These are phyloP conservation scores for Syzygium aqueum DNA, from an alignment of 345 rosid genomes.

Conservation along the genomic window DNA sequence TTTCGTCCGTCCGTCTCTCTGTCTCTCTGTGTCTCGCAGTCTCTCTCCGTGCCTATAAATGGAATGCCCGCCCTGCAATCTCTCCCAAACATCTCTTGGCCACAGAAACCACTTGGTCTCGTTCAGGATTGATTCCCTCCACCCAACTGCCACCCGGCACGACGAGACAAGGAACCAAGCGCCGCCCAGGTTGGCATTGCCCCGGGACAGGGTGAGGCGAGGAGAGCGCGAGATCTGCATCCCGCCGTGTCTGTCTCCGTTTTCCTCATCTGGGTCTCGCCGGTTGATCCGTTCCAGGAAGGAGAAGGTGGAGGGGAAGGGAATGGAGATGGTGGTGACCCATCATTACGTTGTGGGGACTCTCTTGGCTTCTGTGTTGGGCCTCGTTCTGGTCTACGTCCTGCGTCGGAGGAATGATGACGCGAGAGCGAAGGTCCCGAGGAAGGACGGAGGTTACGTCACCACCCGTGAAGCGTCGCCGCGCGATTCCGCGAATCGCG, in stretches of 20 bases:
- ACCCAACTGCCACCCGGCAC: background rate
- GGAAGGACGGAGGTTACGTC: background rate
- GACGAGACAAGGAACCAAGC: background rate
- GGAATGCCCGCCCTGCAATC: background rate
- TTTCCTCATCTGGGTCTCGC: background rate
- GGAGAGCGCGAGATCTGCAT: background rate
- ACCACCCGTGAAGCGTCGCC: background rate
- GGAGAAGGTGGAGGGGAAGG: background rate
- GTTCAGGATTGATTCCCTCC: background rate
- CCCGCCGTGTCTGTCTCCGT: background rate
- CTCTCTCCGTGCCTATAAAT: background rate
- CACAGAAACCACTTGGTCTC: background rate
- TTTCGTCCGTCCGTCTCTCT: background rate
- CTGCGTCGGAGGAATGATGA: slow-evolving; percentile 11
- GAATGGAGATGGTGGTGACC: background rate
- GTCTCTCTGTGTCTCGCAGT: background rate
- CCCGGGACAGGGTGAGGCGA: background rate
- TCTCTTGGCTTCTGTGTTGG: slow-evolving; percentile 19
- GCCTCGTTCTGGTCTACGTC: slow-evolving; percentile 13
- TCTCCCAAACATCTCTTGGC: background rate
- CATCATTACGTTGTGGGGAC: slow-evolving; percentile 15
- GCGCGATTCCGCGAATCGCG: background rate
- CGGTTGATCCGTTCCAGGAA: background rate
- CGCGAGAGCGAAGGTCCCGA: background rate
- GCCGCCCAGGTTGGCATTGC: background rate